Evolutionary conservation across 2,329 filamentous ascomycete genomes (phyloP).

Genomic region (Cryphonectria nitschkei): DNA sequence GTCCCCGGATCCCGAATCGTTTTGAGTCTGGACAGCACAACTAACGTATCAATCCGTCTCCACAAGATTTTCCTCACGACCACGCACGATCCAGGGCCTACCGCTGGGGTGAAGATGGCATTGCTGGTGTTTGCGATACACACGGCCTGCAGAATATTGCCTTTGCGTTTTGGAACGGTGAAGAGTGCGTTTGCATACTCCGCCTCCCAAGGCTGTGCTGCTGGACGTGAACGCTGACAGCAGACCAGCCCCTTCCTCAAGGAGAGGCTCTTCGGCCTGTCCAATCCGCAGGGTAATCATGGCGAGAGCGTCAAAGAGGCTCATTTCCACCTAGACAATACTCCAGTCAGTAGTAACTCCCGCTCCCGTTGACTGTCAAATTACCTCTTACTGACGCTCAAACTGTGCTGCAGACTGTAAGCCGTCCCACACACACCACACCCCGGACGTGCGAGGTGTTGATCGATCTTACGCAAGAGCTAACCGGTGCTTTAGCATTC

Average conservation of each 20-base stretch:
- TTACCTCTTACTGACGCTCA: constrained; percentile 35
- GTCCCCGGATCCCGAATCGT: constrained; percentile 20
- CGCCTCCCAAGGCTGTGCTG: constrained; percentile 20
- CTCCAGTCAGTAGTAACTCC: constrained; percentile 58
- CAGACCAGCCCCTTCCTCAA: constrained; percentile 79
- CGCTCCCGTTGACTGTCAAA: not conserved
- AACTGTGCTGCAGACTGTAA: constrained; percentile 48
- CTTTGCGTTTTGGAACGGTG: constrained; percentile 96
- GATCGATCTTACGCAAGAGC: constrained; percentile 11
- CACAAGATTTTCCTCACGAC: constrained; percentile 87
- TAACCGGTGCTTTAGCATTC: constrained; percentile 67
- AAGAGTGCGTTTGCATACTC: constrained; percentile 67
- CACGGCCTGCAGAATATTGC: constrained; percentile 91
- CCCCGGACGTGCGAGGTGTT: not conserved
- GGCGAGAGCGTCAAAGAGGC: constrained; percentile 97
- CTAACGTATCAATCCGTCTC: constrained; percentile 26
- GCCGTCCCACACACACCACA: constrained; percentile 23
- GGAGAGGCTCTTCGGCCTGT: constrained; percentile 91
- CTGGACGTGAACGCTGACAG: constrained; percentile 42
- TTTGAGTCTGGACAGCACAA: constrained; percentile 34
- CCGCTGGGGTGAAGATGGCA: constrained; percentile 96
- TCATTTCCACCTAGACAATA: constrained; percentile 96
- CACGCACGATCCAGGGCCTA: constrained; percentile 87
- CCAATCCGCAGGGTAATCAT: constrained; percentile 96
- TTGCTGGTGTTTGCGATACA: constrained; percentile 89